Evolutionary conservation across 164 flowering plant genomes (phyloP).

Genomic region (Magnolia officinalis): DNA sequence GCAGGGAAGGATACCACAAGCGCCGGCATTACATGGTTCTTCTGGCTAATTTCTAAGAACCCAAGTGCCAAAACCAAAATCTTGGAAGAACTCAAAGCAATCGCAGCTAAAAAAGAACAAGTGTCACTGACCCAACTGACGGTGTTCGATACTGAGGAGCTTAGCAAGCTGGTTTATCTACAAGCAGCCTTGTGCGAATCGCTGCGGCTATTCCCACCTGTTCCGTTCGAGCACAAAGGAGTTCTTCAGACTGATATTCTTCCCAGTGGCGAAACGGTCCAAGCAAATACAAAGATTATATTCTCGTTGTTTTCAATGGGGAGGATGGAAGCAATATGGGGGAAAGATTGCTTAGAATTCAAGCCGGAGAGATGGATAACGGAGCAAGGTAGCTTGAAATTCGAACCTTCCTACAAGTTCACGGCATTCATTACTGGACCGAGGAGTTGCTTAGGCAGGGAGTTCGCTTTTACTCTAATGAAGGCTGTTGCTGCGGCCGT

Average conservation of each 20-base stretch:
- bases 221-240: too few species aligned
- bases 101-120: background rate
- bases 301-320: too few species aligned
- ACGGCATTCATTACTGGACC: constrained; percentile 38
- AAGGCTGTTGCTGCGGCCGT: constrained; percentile 30
- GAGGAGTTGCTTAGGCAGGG: constrained; percentile 42
- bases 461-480: constrained; percentile 35
- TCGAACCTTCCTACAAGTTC: constrained; percentile 21
- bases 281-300: too few species aligned
- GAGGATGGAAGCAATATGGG: background rate
- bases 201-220: constrained; percentile 8
- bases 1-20: constrained; percentile 1
- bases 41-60: constrained; percentile 9
- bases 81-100: background rate
- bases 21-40: constrained; percentile 14
- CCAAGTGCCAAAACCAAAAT: background rate
- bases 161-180: constrained; percentile 25
- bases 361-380: background rate
- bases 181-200: constrained; percentile 30
- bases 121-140: background rate
- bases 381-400: background rate
- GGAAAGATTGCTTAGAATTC: background rate
- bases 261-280: too few species aligned
- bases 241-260: too few species aligned
- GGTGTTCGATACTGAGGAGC: constrained; percentile 15